Percentiles rank a stretch among this genome's conserved stretches.
These are phyloP conservation scores for Cyclocybe cylindracea DNA, from an alignment of 768 basidiomycete species.

Conservation along the genomic window DNA sequence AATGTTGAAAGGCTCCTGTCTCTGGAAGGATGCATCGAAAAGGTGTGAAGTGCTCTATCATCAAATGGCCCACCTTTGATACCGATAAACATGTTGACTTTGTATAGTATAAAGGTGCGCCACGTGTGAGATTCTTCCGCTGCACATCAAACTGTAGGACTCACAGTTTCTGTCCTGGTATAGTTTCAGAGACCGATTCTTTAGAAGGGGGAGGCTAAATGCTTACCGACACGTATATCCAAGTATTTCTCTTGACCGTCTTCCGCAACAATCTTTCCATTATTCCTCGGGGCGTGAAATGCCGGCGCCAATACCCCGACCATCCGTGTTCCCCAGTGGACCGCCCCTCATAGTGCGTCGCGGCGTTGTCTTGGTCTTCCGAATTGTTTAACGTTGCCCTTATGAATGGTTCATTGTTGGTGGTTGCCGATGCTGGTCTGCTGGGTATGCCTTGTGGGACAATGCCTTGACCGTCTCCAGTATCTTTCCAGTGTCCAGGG, in stretches of 20 bases:
- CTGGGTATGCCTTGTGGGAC: conserved; percentile 37
- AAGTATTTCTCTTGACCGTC: conserved; percentile 60
- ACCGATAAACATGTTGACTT: conserved; percentile 67
- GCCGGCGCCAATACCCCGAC: conserved; percentile 39
- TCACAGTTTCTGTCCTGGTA: conserved; percentile 54
- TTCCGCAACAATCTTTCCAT: conserved; percentile 56
- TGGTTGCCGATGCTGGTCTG: conserved; percentile 4
- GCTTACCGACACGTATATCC: conserved; percentile 68
- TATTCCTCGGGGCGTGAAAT: conserved; percentile 53
- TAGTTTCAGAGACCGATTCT: not conserved
- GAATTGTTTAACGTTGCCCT: conserved; percentile 15
- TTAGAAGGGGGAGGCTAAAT: not conserved
- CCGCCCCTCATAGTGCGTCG: conserved; percentile 43
- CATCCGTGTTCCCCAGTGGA: conserved; percentile 33
- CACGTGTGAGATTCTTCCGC: not conserved
- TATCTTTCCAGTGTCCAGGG: conserved; percentile 62
- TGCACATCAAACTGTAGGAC: conserved; percentile 12
- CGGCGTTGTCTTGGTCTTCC: conserved; percentile 29
- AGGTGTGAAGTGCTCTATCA: not conserved
- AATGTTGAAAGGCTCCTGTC: conserved; percentile 67
- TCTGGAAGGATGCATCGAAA: conserved; percentile 21
- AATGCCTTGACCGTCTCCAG: conserved; percentile 56
- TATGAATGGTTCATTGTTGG: conserved; percentile 15
- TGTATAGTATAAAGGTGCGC: not conserved
- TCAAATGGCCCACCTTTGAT: conserved; percentile 49